Evolutionary conservation across 202 grass and related monocot genomes (phyloP), one percentile per base, ranked within the genome.

Genomic region (Musa balbisiana): DNA sequence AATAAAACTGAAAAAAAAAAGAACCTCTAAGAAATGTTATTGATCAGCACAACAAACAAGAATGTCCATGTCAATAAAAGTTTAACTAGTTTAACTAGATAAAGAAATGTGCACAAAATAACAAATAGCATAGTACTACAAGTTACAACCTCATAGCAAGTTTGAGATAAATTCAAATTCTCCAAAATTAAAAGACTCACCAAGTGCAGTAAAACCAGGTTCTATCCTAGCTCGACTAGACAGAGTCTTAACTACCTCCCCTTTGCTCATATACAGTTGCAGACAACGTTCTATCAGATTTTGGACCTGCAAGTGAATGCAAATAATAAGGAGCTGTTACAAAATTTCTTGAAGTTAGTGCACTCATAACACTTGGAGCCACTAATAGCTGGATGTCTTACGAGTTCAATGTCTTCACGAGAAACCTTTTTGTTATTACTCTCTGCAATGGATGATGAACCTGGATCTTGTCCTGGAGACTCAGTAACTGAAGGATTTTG

Each of bases 221-320:
- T 98, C 94, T 93, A 98, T 98, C 86, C 84, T 87, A 77, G 94
- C 94, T 21, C 94, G 94, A 75, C 74, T 91, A 78, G 90, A 93
- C 63, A 98, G 84, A 1, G 87, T 93, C 26, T 84, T 84, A 81
- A 97, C 86, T 64, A 93, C 90, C 80, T 97, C 93, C 78, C 84
- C 86, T 87, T 89, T 97, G 78, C 82, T 93, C 93, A 93, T 97
- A 82, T 97, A 97, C 52, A 97, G 76, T 62, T 97, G 94, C 53
- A 98, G 79, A 81, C 90, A 98, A 9, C 88, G 84, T 75, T 98
- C 94, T 89, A 98, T 98, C 80, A 98, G 86, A 98, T 98, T 93
- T 70, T 98, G 94, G 49, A 98, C 94, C 94, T 98, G 79, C 20
- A 85, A 79, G 50, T 77, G 56, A 73, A 83, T 74, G 9, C 21